These are phyloP conservation scores for Xylaria castorea DNA, from an alignment of 495 filamentous ascomycete genomes.

Conservation along the genomic window DNA sequence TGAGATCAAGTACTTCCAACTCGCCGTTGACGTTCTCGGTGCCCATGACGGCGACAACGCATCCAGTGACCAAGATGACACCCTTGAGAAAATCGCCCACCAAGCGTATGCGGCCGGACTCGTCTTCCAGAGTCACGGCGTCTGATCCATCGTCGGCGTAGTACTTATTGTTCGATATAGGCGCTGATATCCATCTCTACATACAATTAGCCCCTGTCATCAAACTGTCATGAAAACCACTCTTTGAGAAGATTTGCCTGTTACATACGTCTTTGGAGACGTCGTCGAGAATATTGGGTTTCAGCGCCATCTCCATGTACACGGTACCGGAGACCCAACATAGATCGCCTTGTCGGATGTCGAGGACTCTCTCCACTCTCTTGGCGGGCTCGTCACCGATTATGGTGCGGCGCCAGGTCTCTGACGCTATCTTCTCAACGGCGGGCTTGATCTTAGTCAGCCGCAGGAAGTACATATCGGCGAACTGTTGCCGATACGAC, in stretches of 20 bases:
- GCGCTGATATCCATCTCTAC: slow-evolving; percentile 84
- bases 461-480: slow-evolving; percentile 95
- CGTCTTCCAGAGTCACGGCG: slow-evolving; percentile 90
- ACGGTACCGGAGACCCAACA: slow-evolving; percentile 96
- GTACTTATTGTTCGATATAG: slow-evolving; percentile 82
- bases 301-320: slow-evolving; percentile 96
- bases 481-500: slow-evolving; percentile 94
- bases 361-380: slow-evolving; percentile 83
- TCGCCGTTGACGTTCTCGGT: slow-evolving; percentile 91
- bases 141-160: slow-evolving; percentile 63
- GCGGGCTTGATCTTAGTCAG: slow-evolving; percentile 85
- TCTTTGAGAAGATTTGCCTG: background rate
- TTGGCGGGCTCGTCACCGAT: slow-evolving; percentile 78
- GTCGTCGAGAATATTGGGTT: slow-evolving; percentile 96
- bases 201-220: background rate
- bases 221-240: too few species aligned
- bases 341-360: slow-evolving; percentile 93
- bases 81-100: slow-evolving; percentile 69
- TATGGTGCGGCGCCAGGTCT: slow-evolving; percentile 79
- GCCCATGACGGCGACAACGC: slow-evolving; percentile 87
- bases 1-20: slow-evolving; percentile 89
- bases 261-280: slow-evolving; percentile 83
- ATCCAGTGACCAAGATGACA: slow-evolving; percentile 84
- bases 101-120: slow-evolving; percentile 88
- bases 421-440: slow-evolving; percentile 73